These are phyloP conservation scores for Pseudogymnoascus sp. DNA, from an alignment of 2,329 filamentous ascomycete species.

Conservation along the genomic window DNA sequence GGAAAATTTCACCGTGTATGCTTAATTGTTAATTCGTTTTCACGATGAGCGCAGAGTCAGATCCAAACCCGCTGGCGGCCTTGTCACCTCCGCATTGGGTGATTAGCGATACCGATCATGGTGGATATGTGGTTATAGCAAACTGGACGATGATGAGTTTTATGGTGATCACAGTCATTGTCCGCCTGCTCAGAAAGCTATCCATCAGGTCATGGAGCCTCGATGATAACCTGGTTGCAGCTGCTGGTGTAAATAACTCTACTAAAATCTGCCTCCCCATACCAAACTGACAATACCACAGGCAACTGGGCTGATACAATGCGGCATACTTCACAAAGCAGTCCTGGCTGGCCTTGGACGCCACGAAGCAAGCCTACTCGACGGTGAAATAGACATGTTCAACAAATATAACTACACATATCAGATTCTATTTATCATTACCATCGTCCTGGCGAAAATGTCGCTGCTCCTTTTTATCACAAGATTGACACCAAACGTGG, in stretches of 20 bases:
- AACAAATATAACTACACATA: constrained; percentile 23
- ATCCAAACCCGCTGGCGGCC: background rate
- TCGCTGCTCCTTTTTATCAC: constrained; percentile 22
- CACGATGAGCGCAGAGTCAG: background rate
- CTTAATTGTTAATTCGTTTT: background rate
- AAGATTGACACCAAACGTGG: constrained; percentile 16
- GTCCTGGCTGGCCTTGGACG: constrained; percentile 23
- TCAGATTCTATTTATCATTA: constrained; percentile 23
- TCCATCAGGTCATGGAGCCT: constrained; percentile 6
- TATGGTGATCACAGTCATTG: background rate
- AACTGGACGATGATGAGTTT: constrained; percentile 6
- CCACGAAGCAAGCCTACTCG: constrained; percentile 22
- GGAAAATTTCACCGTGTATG: background rate
- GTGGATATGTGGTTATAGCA: constrained; percentile 1
- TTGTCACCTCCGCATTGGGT: constrained; percentile 1
- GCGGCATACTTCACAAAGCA: constrained; percentile 9
- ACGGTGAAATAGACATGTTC: background rate
- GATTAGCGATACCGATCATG: background rate
- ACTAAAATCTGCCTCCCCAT: background rate
- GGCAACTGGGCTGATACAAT: constrained; percentile 1
- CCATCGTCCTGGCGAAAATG: constrained; percentile 23
- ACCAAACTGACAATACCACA: background rate
- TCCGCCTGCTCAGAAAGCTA: background rate
- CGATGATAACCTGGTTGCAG: background rate
- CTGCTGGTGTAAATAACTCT: background rate